A percentile compares a stretch with the other conserved stretches of the same genome.
phyloP scores from a whole-genome alignment of 768 basidiomycete genomes.

The Rhodotorula taiwanensis region DNA sequence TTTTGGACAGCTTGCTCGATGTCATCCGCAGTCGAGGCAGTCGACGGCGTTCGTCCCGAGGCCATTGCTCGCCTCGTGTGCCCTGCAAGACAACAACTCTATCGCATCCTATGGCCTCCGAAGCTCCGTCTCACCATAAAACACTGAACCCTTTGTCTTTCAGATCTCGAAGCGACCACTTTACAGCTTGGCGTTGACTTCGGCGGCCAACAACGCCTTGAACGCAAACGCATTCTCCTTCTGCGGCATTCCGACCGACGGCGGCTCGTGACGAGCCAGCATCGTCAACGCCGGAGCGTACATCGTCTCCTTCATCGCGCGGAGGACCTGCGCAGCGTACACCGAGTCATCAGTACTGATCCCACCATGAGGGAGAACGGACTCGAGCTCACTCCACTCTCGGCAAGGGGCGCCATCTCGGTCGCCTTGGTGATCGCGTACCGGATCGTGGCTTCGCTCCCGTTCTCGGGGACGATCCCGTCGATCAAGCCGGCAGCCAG shows the following conservation, averaged over 20 bases:
- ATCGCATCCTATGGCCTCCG: too few species aligned
- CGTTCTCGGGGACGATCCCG: slow-evolving; percentile 7
- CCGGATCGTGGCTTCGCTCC: slow-evolving; percentile 14
- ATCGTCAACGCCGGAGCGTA: slow-evolving; percentile 5
- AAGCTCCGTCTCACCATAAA: too few species aligned
- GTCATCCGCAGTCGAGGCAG: too few species aligned
- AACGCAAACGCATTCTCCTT: not conserved
- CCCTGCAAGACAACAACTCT: too few species aligned
- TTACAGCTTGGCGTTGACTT: slow-evolving; percentile 5
- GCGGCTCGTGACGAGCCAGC: slow-evolving; percentile 13
- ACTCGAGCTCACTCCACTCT: slow-evolving; percentile 15
- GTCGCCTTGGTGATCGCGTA: slow-evolving; percentile 15
- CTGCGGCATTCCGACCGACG: not conserved
- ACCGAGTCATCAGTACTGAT: too few species aligned
- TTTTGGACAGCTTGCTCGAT: too few species aligned
- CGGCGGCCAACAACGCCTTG: not conserved
- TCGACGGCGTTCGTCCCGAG: too few species aligned
- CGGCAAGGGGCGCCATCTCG: slow-evolving; percentile 5
- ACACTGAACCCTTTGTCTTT: too few species aligned
- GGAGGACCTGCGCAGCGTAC: slow-evolving; percentile 14
- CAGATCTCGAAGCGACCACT: too few species aligned
- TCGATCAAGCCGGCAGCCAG: slow-evolving; percentile 42
- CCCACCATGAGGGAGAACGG: not conserved
- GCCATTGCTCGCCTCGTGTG: too few species aligned
- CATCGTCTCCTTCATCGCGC: slow-evolving; percentile 21